These are phyloP conservation scores for Penium margaritaceum DNA, from an alignment of 139 green algal genomes.

Conservation along the genomic window DNA sequence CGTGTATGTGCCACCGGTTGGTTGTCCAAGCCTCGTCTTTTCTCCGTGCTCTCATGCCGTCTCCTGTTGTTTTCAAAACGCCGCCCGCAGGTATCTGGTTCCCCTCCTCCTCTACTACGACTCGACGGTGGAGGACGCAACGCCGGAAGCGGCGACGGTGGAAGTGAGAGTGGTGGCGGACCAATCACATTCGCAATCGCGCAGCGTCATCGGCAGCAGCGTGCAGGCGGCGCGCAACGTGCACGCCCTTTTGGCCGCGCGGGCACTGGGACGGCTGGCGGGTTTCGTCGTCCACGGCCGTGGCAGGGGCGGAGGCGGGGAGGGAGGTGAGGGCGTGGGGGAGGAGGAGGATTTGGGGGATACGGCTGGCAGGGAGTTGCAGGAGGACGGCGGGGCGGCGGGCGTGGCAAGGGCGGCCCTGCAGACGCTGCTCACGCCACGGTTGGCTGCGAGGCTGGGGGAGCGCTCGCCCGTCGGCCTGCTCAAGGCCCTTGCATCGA, in stretches of 20 bases:
- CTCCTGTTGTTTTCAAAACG: too few species aligned
- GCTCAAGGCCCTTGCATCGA: conserved; percentile 58
- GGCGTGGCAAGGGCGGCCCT: conserved; percentile 49
- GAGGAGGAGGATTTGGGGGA: not conserved
- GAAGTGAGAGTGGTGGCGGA: too few species aligned
- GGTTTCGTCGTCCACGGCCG: conserved; percentile 49
- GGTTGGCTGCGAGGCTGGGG: conserved; percentile 61
- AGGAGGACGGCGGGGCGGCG: conserved; percentile 14
- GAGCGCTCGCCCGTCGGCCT: conserved; percentile 58
- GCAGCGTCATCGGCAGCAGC: not conserved
- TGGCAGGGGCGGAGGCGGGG: not conserved
- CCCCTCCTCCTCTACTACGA: conserved; percentile 71
- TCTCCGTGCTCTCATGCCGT: too few species aligned
- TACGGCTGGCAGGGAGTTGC: conserved; percentile 55
- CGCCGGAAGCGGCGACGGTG: too few species aligned
- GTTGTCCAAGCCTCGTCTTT: too few species aligned
- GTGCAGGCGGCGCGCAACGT: conserved; percentile 60
- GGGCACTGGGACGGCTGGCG: conserved; percentile 56
- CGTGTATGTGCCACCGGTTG: too few species aligned
- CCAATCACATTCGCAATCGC: too few species aligned
- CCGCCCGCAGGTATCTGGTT: conserved; percentile 58
- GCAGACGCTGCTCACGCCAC: conserved; percentile 66
- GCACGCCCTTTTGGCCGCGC: conserved; percentile 69
- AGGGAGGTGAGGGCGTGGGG: not conserved
- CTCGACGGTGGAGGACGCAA: conserved; percentile 54